phyloP scores from a whole-genome alignment of 1,139 yeast species.

The Taphrina betulina region DNA sequence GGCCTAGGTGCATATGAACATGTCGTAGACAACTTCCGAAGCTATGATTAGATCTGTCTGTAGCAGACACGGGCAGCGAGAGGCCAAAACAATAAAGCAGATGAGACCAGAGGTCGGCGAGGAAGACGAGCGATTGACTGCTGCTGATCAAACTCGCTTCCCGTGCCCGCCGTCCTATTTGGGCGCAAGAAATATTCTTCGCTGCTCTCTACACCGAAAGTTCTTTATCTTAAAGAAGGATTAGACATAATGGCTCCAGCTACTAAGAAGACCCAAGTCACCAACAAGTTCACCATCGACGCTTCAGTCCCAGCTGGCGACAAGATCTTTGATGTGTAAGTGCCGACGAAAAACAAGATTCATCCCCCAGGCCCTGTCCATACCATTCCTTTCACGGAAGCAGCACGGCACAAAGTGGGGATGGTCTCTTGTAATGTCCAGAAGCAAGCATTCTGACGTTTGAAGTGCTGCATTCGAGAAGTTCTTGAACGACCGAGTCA shows the following conservation, averaged over 20 bases:
- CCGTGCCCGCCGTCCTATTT: no score
- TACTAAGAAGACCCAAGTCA: conserved; percentile 40
- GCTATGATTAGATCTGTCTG: neutral
- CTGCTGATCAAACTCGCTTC: no score
- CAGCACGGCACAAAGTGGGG: no score
- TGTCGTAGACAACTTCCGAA: neutral
- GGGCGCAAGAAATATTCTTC: no score
- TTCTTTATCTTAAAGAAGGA: conserved; percentile 14
- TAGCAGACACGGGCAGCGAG: neutral
- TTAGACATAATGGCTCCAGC: conserved; percentile 38
- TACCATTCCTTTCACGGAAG: no score
- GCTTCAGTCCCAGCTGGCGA: conserved; percentile 96
- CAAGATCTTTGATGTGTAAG: conserved; percentile 75
- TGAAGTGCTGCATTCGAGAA: conserved; percentile 80
- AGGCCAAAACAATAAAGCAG: neutral
- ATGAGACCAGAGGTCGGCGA: neutral
- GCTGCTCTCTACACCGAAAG: conserved; percentile 7
- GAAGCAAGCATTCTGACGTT: neutral
- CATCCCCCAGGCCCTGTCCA: neutral
- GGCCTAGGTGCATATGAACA: no score
- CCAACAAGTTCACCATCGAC: conserved; percentile 94
- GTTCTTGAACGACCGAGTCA: conserved; percentile 98
- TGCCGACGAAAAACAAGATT: neutral
- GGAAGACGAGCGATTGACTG: neutral
- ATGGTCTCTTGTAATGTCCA: no score